phyloP scores from a whole-genome alignment of 73 alveolate genomes.

The Paramecium sexaurelia region DNA sequence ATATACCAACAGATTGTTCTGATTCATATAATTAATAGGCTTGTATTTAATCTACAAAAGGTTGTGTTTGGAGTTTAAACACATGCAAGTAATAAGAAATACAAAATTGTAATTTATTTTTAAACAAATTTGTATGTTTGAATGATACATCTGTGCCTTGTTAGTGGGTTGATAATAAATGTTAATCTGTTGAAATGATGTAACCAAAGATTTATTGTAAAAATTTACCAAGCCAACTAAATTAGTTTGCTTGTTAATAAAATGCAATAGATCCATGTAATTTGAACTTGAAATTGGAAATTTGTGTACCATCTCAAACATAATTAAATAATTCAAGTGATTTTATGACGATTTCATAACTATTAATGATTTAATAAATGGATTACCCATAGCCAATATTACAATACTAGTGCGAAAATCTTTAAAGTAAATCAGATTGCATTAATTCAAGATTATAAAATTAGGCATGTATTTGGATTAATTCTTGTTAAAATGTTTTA shows the following conservation, averaged over 20 bases:
- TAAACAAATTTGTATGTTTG: not conserved
- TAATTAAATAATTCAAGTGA: not conserved
- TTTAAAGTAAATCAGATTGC: not conserved
- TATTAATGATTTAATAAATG: not conserved
- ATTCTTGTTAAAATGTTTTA: not conserved
- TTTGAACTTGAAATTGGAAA: not conserved
- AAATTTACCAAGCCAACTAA: not conserved
- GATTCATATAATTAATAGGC: not conserved
- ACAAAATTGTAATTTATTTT: not conserved
- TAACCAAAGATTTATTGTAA: not conserved
- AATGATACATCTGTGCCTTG: not conserved
- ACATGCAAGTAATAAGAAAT: not conserved
- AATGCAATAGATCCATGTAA: slow-evolving; percentile 3
- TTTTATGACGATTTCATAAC: not conserved
- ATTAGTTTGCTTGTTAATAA: not conserved
- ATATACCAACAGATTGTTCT: not conserved
- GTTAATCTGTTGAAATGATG: not conserved
- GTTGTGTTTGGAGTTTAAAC: not conserved
- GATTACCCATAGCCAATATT: not conserved
- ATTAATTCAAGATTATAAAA: not conserved
- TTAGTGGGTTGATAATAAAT: not conserved
- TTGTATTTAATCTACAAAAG: not conserved
- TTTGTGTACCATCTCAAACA: not conserved
- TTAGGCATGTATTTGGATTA: not conserved
- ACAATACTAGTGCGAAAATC: not conserved